Evolutionary conservation across 2,329 filamentous ascomycete genomes (phyloP), one percentile per base, ranked within the genome.

Genomic region (Pseudodiploospora longispora): DNA sequence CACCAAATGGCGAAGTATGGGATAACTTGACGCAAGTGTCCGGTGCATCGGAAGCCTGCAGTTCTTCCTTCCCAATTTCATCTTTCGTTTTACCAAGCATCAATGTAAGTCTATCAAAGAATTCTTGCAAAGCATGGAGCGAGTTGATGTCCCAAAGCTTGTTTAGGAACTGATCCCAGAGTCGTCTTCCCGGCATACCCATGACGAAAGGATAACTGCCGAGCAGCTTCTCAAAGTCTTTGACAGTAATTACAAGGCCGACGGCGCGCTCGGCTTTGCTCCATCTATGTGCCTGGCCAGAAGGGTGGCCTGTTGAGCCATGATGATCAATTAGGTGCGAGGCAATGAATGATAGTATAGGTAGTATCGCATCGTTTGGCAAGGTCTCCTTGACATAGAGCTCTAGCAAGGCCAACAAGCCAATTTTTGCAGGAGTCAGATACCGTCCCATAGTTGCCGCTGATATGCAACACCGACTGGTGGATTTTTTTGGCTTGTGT

Each of bases 381-480:
- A 90, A 75, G 3, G 74, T 70, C 27, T 80, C 81, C 51, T 85
- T 81, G 33, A 80, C 79, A 64, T 98, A 97, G 43, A 96, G 74
- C 55, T 88, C 80, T 42, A 93, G 76, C 42, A 98, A 76, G 43
- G 81, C 79, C 44, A 97, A 75, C 27, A 96, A 74, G 57, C 85
- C 83, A 53, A 97, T 78, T 61, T 93, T 95, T 53, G 87, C 83
- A 9, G 91, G 87, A n/a, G 87, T 95, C 38, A 97, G 75, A 63
- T 85, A 95, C 46, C 85, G 84, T 55, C 83, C 77, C 83, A 91
- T 94, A 42, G 10, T 49, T 39, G 28, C 12, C 9, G 28, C 28
- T 19, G 19, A 19, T 19, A 19, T 19, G 19, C 3, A 19, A 19
- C 19, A 19, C 3, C 19, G 19, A 19, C 19, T 19, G 19, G 19